Evolutionary conservation across 352 stramenopile species (phyloP).

Genomic region (Globisporangium radiosum): DNA sequence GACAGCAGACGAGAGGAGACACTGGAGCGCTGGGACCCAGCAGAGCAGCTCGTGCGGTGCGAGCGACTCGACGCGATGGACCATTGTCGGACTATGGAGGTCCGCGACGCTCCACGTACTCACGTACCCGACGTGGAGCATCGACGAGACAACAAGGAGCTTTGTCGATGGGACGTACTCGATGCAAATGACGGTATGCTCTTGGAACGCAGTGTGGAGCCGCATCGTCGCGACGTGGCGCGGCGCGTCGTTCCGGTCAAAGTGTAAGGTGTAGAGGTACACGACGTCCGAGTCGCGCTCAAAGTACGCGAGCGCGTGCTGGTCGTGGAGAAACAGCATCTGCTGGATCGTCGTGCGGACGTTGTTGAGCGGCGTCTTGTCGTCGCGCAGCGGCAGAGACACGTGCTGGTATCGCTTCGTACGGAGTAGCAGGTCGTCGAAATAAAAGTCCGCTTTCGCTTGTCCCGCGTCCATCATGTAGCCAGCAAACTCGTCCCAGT

Average conservation of each 20-base stretch:
- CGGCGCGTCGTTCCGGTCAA: conserved; percentile 52
- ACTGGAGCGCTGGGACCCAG: conserved; percentile 47
- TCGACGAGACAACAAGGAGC: conserved; percentile 50
- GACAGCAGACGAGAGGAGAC: conserved; percentile 40
- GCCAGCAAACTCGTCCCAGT: conserved; percentile 88
- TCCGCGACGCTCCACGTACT: conserved; percentile 55
- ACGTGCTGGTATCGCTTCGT: conserved; percentile 9
- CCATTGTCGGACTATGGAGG: conserved; percentile 47
- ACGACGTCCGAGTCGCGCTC: conserved; percentile 61
- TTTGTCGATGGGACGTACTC: conserved; percentile 37
- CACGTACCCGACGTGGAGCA: conserved; percentile 42
- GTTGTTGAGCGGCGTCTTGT: conserved; percentile 29
- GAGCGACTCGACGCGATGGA: conserved; percentile 48
- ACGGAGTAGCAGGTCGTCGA: conserved; percentile 19
- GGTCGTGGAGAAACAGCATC: conserved; percentile 35
- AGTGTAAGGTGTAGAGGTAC: conserved; percentile 54
- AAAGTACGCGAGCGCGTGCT: conserved; percentile 65
- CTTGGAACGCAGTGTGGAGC: conserved; percentile 70
- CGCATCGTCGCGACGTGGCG: conserved; percentile 59
- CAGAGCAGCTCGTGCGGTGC: conserved; percentile 49
- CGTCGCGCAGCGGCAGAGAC: conserved; percentile 6
- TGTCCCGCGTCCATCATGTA: conserved; percentile 81
- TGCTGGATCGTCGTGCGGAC: conserved; percentile 47
- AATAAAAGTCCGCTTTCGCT: conserved; percentile 47
- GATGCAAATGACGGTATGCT: conserved; percentile 52